Evolutionary conservation across 2,329 filamentous ascomycete species (phyloP).

Genomic region (Aspergillus udagawae): DNA sequence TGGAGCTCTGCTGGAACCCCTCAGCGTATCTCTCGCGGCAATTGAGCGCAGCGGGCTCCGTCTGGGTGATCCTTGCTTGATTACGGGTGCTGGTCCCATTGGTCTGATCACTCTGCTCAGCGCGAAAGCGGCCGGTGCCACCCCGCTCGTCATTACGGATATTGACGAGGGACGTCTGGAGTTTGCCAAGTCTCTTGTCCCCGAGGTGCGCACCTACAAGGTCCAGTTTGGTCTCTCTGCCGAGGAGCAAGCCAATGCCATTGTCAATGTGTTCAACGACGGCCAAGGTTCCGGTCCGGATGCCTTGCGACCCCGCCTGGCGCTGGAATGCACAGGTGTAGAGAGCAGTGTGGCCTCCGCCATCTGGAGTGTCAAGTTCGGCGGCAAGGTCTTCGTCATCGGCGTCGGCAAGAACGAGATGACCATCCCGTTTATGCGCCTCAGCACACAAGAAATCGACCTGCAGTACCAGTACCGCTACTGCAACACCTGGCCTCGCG

Average conservation of each 20-base stretch:
- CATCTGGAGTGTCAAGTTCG: slow-evolving; percentile 89
- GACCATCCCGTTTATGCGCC: slow-evolving; percentile 90
- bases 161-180: slow-evolving; percentile 80
- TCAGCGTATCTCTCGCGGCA: slow-evolving; percentile 83
- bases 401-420: slow-evolving; percentile 95
- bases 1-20: slow-evolving; percentile 83
- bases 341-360: slow-evolving; percentile 82
- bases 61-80: slow-evolving; percentile 80
- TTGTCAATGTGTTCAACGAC: slow-evolving; percentile 64
- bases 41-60: slow-evolving; percentile 77
- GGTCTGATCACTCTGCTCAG: slow-evolving; percentile 85
- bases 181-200: slow-evolving; percentile 81
- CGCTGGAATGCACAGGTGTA: slow-evolving; percentile 91
- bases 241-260: slow-evolving; percentile 66
- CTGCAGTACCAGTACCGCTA: slow-evolving; percentile 97
- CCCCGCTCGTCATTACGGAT: slow-evolving; percentile 89
- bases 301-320: slow-evolving; percentile 74
- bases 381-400: slow-evolving; percentile 94
- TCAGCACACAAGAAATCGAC: slow-evolving; percentile 87
- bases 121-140: slow-evolving; percentile 78
- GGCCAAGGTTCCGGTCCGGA: slow-evolving; percentile 28
- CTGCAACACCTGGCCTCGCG: slow-evolving; percentile 91
- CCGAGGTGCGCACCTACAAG: slow-evolving; percentile 70
- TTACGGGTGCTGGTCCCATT: slow-evolving; percentile 92
- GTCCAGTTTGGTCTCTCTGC: slow-evolving; percentile 44